Base-by-base conservation (phyloP, 2,329 filamentous ascomycete genomes). In the Penicillium sp. region DNA sequence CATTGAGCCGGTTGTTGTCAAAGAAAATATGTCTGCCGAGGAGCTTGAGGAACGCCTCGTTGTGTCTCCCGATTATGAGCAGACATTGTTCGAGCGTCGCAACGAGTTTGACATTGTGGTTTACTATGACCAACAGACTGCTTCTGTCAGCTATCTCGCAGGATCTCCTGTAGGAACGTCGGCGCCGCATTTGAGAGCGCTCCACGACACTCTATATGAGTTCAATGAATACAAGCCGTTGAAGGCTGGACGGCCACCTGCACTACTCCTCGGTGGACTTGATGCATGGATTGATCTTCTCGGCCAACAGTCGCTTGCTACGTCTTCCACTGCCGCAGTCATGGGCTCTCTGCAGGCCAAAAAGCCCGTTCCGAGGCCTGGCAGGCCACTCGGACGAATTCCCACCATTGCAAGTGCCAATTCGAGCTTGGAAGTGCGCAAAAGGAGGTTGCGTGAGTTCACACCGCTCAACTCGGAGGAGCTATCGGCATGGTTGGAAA, bases 201-300 rank as follows among this genome's bases (percentile, higher is more conserved):
- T 99, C 12, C 87, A 90, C 69, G 88, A 92, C 63, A 92, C 94
- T 0, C 79, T 99, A 4, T 87, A 88, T 54, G 88, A 95, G 58
- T 96, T 93, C 75, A 96, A 93, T 66, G 90, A 89, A 59, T 87
- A 88, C 15, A 91, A 90, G 66, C 88, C 89, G 10, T 78, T 96
- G 35, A 89, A 78, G 49, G 78, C 78, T 58, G 79, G 86, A 59
- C 83, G 87, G 28, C 83, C 85, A 3, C 93, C 94, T 0, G 90
- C 92, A 57, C 81, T 99, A 35, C 80, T 99, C 1, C 81, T 85
- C 54, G 95, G 95, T 17, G 95, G 95, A 0, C 75, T 99, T 11
- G 87, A 93, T 67, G 90, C 92, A 4, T 99, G 95, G 95, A 79
- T 87, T 17, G 89, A 95, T 68, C 77, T 95, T n/a, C 82, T 96